These are phyloP conservation scores for Amaranthus palmeri DNA, from an alignment of 148 eudicot species.

Conservation along the genomic window DNA sequence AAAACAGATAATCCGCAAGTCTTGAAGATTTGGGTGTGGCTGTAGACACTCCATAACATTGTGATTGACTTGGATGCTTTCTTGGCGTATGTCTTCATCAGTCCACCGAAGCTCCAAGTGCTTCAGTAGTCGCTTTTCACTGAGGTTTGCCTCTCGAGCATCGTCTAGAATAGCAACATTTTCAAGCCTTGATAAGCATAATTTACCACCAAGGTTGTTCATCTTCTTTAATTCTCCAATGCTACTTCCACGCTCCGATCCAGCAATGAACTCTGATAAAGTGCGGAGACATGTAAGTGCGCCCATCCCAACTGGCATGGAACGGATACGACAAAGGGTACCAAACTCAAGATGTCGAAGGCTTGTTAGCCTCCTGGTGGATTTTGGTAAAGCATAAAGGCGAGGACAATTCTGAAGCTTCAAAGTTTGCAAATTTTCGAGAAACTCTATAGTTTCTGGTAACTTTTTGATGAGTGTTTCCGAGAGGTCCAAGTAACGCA, in stretches of 20 bases:
- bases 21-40: conserved; percentile 7
- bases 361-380: conserved; percentile 3
- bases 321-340: not conserved
- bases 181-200: conserved; percentile 24
- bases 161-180: conserved; percentile 8
- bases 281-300: conserved; percentile 8
- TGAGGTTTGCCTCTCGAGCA: conserved; percentile 7
- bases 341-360: conserved; percentile 24
- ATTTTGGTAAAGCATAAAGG: conserved; percentile 13
- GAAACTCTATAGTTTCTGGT: conserved; percentile 15
- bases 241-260: not conserved
- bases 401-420: conserved; percentile 14
- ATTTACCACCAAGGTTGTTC: not conserved
- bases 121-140: not conserved
- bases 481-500: conserved; percentile 16
- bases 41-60: not conserved
- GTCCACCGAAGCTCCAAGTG: conserved; percentile 22
- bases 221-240: conserved; percentile 10
- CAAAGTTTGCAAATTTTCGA: conserved; percentile 7
- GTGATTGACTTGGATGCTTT: not conserved
- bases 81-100: not conserved
- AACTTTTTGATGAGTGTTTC: conserved; percentile 10
- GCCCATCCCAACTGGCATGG: conserved; percentile 20
- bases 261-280: conserved; percentile 16
- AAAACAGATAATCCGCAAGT: conserved; percentile 12